A percentile compares a stretch with the other conserved stretches of the same genome.
These are phyloP conservation scores for Scheffersomyces cryptocercus DNA, from an alignment of 1,139 yeast genomes.

Conservation along the genomic window DNA sequence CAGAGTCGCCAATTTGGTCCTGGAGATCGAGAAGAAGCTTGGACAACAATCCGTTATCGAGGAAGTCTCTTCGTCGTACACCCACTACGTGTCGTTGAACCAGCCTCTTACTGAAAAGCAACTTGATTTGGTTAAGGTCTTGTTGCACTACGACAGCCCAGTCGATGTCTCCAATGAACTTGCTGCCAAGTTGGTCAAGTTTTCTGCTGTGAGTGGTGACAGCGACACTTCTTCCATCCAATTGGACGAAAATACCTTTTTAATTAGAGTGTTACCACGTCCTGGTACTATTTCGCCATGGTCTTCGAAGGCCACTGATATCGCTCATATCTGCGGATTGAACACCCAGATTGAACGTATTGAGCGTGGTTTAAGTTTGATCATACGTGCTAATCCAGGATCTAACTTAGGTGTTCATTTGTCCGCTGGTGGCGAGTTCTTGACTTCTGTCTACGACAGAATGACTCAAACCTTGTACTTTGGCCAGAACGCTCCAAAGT, in stretches of 20 bases:
- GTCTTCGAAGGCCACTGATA: constrained; percentile 98
- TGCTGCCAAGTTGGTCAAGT: constrained; percentile 43
- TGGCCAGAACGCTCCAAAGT: constrained; percentile 55
- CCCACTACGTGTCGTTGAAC: constrained; percentile 76
- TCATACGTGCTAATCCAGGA: constrained; percentile 67
- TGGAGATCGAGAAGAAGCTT: constrained; percentile 70
- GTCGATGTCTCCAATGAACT: constrained; percentile 55
- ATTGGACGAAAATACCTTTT: constrained; percentile 53
- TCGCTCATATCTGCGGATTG: constrained; percentile 85
- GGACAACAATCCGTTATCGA: constrained; percentile 61
- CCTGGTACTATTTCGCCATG: constrained; percentile 98
- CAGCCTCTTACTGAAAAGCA: constrained; percentile 31
- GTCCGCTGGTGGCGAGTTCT: constrained; percentile 39
- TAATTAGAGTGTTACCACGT: constrained; percentile 84
- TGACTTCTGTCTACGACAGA: constrained; percentile 82
- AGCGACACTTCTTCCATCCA: constrained; percentile 14
- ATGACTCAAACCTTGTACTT: constrained; percentile 84
- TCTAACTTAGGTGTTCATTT: constrained; percentile 62
- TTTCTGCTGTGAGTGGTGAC: constrained; percentile 31
- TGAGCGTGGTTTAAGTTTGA: constrained; percentile 84
- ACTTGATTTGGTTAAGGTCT: constrained; percentile 52
- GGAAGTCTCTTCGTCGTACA: constrained; percentile 70
- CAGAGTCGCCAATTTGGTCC: constrained; percentile 71
- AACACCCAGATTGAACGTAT: constrained; percentile 70
- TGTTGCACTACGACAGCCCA: constrained; percentile 76